phyloP scores from a whole-genome alignment of 2,329 filamentous ascomycete species.

The Pleoardoris graminearum region DNA sequence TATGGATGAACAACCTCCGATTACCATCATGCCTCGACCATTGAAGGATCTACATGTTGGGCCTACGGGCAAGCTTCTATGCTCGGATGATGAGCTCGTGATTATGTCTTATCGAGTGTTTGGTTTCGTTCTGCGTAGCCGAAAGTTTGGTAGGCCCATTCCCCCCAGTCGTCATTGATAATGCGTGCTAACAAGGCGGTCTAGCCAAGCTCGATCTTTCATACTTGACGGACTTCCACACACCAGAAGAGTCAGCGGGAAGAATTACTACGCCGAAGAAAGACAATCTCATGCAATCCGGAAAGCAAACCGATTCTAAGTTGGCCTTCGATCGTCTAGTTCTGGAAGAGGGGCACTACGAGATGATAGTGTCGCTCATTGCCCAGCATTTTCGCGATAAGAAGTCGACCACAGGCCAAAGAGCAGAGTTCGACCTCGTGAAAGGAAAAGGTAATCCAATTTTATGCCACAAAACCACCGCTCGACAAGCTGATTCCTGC shows the following conservation, averaged over 20 bases:
- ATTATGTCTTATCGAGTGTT: constrained; percentile 11
- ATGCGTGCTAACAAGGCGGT: background rate
- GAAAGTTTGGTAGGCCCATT: constrained; percentile 12
- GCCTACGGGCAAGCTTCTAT: background rate
- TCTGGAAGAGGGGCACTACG: background rate
- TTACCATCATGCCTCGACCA: constrained; percentile 3
- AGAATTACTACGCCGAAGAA: background rate
- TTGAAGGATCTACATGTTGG: constrained; percentile 1
- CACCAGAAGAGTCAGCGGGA: background rate
- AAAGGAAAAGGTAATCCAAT: constrained; percentile 7
- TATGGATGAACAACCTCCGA: constrained; percentile 8
- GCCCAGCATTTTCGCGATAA: constrained; percentile 11
- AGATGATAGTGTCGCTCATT: constrained; percentile 8
- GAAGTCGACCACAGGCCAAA: constrained; percentile 1
- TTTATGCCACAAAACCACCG: background rate
- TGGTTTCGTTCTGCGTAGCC: constrained; percentile 14
- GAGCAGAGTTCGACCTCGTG: constrained; percentile 7
- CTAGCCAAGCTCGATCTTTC: constrained; percentile 6
- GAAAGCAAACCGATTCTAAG: background rate
- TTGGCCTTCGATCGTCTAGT: constrained; percentile 6
- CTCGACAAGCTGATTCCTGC: background rate
- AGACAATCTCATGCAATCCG: background rate
- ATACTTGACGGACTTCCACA: constrained; percentile 2
- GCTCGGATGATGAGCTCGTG: constrained; percentile 1
- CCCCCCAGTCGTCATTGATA: background rate